phyloP scores from a whole-genome alignment of 768 basidiomycete species.

The Leccinum boreale region DNA sequence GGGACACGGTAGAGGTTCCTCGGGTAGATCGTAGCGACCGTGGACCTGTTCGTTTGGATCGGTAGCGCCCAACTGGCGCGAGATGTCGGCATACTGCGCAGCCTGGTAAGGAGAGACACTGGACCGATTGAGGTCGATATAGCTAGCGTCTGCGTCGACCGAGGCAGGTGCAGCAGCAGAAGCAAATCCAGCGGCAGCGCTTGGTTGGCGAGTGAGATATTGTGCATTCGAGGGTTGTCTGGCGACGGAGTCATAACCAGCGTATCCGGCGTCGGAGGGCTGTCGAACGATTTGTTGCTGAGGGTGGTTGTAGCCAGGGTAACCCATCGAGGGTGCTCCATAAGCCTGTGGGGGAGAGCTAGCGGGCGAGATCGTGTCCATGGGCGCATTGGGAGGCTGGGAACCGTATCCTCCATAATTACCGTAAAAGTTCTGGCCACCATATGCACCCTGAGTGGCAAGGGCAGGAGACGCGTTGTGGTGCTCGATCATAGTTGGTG shows the following conservation, averaged over 20 bases:
- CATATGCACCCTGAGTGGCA: slow-evolving; percentile 15
- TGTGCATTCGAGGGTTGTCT: slow-evolving; percentile 23
- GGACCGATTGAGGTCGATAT: slow-evolving; percentile 62
- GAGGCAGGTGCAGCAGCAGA: slow-evolving; percentile 5
- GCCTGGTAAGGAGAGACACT: slow-evolving; percentile 77
- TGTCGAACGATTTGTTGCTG: slow-evolving; percentile 23
- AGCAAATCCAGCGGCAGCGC: slow-evolving; percentile 13
- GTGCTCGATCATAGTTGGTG: slow-evolving; percentile 64
- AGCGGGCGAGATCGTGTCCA: slow-evolving; percentile 13
- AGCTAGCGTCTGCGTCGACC: slow-evolving; percentile 38
- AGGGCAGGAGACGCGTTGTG: slow-evolving; percentile 35
- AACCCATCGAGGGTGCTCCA: slow-evolving; percentile 17
- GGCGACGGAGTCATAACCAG: slow-evolving; percentile 23
- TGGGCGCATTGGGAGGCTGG: slow-evolving; percentile 15
- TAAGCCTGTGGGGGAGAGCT: slow-evolving; percentile 23
- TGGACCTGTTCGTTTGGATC: slow-evolving; percentile 23
- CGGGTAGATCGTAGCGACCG: slow-evolving; percentile 13
- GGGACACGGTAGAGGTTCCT: slow-evolving; percentile 25
- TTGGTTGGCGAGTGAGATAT: slow-evolving; percentile 23
- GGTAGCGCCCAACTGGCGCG: slow-evolving; percentile 45
- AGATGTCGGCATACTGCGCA: slow-evolving; percentile 70
- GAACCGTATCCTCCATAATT: slow-evolving; percentile 24
- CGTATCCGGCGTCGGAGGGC: slow-evolving; percentile 14
- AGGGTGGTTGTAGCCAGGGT: slow-evolving; percentile 26
- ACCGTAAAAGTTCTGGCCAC: slow-evolving; percentile 26